Conservation (phyloP, 2,329 filamentous ascomycete species). For the Gaeumannomyces sp. region DNA sequence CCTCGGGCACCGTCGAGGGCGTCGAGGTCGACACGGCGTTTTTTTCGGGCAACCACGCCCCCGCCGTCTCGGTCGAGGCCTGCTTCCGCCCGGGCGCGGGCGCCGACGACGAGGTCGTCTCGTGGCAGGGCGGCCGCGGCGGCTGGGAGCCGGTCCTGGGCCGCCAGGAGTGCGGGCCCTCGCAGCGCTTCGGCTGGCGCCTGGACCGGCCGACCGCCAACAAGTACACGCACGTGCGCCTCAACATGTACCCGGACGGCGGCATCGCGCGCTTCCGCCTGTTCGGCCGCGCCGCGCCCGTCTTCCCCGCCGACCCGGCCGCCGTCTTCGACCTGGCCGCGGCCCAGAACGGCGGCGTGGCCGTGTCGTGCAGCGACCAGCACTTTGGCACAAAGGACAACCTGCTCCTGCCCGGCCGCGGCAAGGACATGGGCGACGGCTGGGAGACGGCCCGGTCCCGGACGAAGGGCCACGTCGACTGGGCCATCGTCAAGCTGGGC, state of each 20-base stretch:
- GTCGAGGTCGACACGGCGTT: conserved; percentile 76
- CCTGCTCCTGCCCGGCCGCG: conserved; percentile 38
- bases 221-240: conserved; percentile 70
- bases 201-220: conserved; percentile 52
- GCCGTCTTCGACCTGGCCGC: conserved; percentile 70
- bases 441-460: conserved; percentile 79
- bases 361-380: conserved; percentile 71
- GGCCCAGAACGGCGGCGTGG: conserved; percentile 72
- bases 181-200: conserved; percentile 67
- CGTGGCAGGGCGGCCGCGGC: conserved; percentile 52
- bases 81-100: conserved; percentile 51
- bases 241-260: conserved; percentile 83
- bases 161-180: conserved; percentile 66
- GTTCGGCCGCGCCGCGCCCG: conserved; percentile 68
- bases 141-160: conserved; percentile 68
- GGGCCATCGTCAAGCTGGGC: conserved; percentile 72
- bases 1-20: conserved; percentile 65
- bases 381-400: conserved; percentile 66
- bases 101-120: conserved; percentile 53
- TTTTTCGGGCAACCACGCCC: conserved; percentile 78
- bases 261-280: conserved; percentile 76
- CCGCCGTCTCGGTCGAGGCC: conserved; percentile 71
- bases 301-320: conserved; percentile 61
- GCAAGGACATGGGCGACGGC: conserved; percentile 78
- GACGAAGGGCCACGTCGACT: conserved; percentile 67